Conservation (phyloP, 2,329 filamentous ascomycete genomes). For the Alternaria viburni region DNA sequence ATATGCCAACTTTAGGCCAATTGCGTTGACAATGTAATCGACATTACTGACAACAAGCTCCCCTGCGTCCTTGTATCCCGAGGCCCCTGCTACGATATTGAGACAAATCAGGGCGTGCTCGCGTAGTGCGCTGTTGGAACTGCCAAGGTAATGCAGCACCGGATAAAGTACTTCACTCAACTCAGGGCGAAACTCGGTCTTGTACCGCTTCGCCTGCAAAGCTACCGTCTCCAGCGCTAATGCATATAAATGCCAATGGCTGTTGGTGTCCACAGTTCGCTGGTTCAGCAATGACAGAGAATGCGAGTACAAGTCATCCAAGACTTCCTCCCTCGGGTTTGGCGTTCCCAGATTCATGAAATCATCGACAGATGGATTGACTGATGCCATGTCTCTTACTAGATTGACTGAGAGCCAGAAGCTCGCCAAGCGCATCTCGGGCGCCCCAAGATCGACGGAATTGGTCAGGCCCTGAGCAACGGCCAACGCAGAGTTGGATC, state of each 20-base stretch:
- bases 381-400: conserved; percentile 63
- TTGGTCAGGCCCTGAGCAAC: conserved; percentile 72
- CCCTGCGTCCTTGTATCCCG: conserved; percentile 75
- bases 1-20: conserved; percentile 86
- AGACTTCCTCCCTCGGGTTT: conserved; percentile 38
- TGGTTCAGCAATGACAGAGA: conserved; percentile 67
- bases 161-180: conserved; percentile 92
- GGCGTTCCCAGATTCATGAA: conserved; percentile 64
- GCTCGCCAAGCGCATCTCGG: conserved; percentile 68
- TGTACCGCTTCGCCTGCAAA: conserved; percentile 72
- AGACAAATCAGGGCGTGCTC: conserved; percentile 83
- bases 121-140: conserved; percentile 69
- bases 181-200: conserved; percentile 76
- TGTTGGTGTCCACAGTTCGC: conserved; percentile 40
- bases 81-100: conserved; percentile 77
- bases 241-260: conserved; percentile 76
- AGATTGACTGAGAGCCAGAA: conserved; percentile 83
- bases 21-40: conserved; percentile 94
- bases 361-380: conserved; percentile 65
- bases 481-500: conserved; percentile 51
- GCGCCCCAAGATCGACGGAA: conserved; percentile 64
- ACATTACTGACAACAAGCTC: conserved; percentile 87
- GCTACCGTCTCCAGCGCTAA: conserved; percentile 82
- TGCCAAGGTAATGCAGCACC: conserved; percentile 85
- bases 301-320: conserved; percentile 72